Conservation (phyloP, 352 stramenopile species). For the Elongisporangium undulatum region DNA sequence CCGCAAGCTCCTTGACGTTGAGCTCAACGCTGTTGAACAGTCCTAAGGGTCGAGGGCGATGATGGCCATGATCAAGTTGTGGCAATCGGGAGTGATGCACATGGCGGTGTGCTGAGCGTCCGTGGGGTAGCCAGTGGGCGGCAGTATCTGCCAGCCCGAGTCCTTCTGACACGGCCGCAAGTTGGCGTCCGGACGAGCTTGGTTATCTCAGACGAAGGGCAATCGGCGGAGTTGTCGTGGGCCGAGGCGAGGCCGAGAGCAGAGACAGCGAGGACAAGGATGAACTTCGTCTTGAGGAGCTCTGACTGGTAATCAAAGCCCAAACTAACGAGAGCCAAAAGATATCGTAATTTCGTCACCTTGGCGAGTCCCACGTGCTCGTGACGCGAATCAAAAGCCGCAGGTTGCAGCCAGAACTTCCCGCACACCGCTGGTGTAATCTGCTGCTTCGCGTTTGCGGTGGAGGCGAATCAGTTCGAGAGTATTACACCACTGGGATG, state of each 20-base stretch:
- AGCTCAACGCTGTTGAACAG: conserved; percentile 21
- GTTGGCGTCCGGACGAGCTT: conserved; percentile 12
- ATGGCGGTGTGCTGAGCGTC: conserved; percentile 16
- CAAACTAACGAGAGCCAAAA: no score
- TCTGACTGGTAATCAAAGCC: no score
- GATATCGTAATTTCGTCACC: no score
- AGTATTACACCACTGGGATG: no score
- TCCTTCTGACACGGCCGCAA: conserved; percentile 14
- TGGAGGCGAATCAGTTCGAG: no score
- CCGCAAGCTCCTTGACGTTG: conserved; percentile 29
- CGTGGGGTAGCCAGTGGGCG: conserved; percentile 16
- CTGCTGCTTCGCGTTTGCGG: no score
- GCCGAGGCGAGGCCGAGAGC: conserved; percentile 1
- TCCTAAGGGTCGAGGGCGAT: conserved; percentile 14
- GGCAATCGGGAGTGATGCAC: conserved; percentile 20
- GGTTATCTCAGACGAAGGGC: conserved; percentile 8
- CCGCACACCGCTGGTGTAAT: no score
- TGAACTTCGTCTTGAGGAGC: conserved; percentile 11
- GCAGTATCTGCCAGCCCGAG: conserved; percentile 27
- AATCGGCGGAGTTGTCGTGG: conserved; percentile 8
- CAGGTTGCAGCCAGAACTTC: no score
- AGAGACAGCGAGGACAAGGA: conserved; percentile 1
- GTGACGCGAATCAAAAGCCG: no score
- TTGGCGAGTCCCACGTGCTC: no score
- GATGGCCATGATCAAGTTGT: conserved; percentile 18